Percentiles rank a stretch among this genome's conserved stretches.
These are phyloP conservation scores for Zymoseptoria brevis DNA, from an alignment of 2,329 filamentous ascomycete species.

Conservation along the genomic window DNA sequence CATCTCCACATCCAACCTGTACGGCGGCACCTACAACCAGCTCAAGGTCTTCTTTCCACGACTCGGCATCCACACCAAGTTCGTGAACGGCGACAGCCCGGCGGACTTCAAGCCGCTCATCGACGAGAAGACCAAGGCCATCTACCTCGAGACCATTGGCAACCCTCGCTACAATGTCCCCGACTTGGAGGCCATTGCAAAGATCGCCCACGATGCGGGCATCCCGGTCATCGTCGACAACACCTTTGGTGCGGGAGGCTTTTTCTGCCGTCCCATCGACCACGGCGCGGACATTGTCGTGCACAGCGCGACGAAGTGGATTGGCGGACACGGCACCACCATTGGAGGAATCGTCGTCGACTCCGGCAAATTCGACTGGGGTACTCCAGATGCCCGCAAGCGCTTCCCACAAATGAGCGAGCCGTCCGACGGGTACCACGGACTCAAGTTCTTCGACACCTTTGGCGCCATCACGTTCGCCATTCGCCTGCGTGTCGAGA, in stretches of 20 bases:
- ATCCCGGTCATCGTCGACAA: slow-evolving; percentile 69
- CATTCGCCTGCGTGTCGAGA: slow-evolving; percentile 79
- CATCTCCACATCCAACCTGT: slow-evolving; percentile 79
- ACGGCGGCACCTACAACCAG: slow-evolving; percentile 96
- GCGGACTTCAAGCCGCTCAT: slow-evolving; percentile 75
- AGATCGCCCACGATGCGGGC: slow-evolving; percentile 62
- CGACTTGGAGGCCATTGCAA: slow-evolving; percentile 78
- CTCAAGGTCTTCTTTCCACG: slow-evolving; percentile 84
- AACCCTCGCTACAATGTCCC: slow-evolving; percentile 92
- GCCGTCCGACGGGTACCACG: slow-evolving; percentile 82
- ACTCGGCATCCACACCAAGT: slow-evolving; percentile 82
- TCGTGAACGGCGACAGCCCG: slow-evolving; percentile 70
- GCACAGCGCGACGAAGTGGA: slow-evolving; percentile 95
- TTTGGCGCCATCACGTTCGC: slow-evolving; percentile 78
- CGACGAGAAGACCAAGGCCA: slow-evolving; percentile 86
- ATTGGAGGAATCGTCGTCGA: slow-evolving; percentile 82
- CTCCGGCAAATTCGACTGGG: slow-evolving; percentile 91
- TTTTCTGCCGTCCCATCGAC: slow-evolving; percentile 76
- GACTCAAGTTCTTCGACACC: slow-evolving; percentile 88
- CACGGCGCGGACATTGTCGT: slow-evolving; percentile 91
- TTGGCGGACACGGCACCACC: slow-evolving; percentile 84
- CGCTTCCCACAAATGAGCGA: slow-evolving; percentile 92
- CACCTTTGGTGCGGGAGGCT: slow-evolving; percentile 90
- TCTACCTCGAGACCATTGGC: slow-evolving; percentile 87
- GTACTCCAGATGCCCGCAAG: slow-evolving; percentile 52